Conservation (phyloP, 2,329 filamentous ascomycete genomes). For the Fusarium sacchari region DNA sequence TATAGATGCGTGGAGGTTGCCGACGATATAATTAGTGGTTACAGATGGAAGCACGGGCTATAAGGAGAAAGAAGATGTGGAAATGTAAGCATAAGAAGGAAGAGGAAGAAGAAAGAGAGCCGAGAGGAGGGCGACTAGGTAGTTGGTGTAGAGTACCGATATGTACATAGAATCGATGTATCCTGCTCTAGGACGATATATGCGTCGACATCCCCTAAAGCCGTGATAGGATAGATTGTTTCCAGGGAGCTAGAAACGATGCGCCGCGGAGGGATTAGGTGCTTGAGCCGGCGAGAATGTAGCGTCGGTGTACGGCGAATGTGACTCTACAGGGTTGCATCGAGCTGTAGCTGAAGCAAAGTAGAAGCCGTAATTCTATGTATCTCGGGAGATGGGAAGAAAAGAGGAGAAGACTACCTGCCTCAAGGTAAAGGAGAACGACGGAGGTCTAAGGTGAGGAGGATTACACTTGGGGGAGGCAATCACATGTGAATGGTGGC, state of each 20-base stretch:
- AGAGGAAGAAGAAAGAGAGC: background rate
- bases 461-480: slow-evolving; percentile 9
- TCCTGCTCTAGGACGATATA: slow-evolving; percentile 14
- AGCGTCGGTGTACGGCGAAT: slow-evolving; percentile 11
- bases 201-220: slow-evolving; percentile 11
- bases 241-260: slow-evolving; percentile 18
- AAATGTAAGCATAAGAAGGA: background rate
- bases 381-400: background rate
- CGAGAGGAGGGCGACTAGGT: slow-evolving; percentile 14
- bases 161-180: slow-evolving; percentile 1
- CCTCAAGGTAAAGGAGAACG: background rate
- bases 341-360: slow-evolving; percentile 1
- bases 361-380: background rate
- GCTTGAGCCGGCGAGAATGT: background rate
- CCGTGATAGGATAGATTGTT: slow-evolving; percentile 25
- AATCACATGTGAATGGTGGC: slow-evolving; percentile 39
- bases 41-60: background rate
- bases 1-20: slow-evolving; percentile 4
- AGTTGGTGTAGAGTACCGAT: slow-evolving; percentile 16
- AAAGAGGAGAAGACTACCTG: background rate
- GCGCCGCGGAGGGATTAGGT: slow-evolving; percentile 22
- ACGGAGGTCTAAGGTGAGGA: background rate
- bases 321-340: slow-evolving; percentile 18
- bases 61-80: background rate
- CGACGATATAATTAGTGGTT: slow-evolving; percentile 3